Base-by-base conservation (phyloP, 352 stramenopile species). In the Peronospora tabacina region DNA sequence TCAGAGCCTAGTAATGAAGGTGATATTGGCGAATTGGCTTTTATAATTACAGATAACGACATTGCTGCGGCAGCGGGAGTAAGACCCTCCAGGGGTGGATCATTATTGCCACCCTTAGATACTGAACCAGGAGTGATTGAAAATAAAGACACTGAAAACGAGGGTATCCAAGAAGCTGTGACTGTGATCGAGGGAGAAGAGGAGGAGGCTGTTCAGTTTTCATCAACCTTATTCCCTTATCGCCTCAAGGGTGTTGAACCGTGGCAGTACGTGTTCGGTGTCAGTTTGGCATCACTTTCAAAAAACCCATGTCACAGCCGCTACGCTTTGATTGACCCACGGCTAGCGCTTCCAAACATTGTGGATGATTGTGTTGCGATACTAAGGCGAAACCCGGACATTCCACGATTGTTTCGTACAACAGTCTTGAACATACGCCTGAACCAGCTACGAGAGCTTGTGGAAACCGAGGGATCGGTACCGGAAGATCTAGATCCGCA, bases 221-320 rank as follows among this genome's bases (percentile, higher is more conserved):
- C 73, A 10, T 67, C 67, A 2, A 71, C 78, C 2, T 54, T 70
- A n/a, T 89, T 87, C 44, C 70, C 66, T 0, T 73, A 89, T 61
- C 78, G 75, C 4, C 68, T 86, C 46, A 78, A 85, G 37, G 75
- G 70, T 6, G 86, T 90, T 49, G 86, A 90, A 45, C 81, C 78
- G 29, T 92, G 78, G 76, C 82, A 92, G 53, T 76, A 87, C 34
- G 77, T 89, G 3, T 92, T 92, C 38, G 81, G 76, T 17, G 70
- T 92, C 20, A 78, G 69, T 32, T 36, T 92, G 22, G 66, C 65
- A 11, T 89, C 83, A n/a, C 59, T 92, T 13, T 71, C 75, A 36
- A 84, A 79, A 49, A 90, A 88, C 47, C 73, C 82, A 30, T 89
- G 86, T 36, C 82, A 92, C 55, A 85, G 71, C 44, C 72, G 76